Base-by-base conservation (phyloP, 2,329 filamentous ascomycete genomes). In the Pezicula carpinea region DNA sequence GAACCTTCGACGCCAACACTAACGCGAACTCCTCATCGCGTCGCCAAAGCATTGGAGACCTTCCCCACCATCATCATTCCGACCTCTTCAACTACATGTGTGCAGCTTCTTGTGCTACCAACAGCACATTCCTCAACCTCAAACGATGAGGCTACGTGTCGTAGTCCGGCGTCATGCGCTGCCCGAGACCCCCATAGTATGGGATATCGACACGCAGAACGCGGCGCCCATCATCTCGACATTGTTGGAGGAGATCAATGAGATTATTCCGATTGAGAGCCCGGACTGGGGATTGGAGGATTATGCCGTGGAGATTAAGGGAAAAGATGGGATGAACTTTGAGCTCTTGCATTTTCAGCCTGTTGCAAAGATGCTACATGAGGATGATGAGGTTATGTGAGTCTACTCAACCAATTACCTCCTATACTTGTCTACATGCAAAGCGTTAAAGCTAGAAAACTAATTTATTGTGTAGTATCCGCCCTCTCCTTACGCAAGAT, bases 301-400 rank as follows among this genome's bases (percentile, higher is more conserved):
- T 63, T 97, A 97, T 65, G 79, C 79, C 7, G 88, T 96, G 23
- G 87, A 95, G 66, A 75, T 96, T 3, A 66, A 66, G 17, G 73
- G 76, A 46, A 58, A 61, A 22, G 67, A 70, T 32, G 76, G 76
- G n/a, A 71, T 67, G 15, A 82, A 79, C 39, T 96, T 88, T 55
- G 92, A 97, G 67, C 93, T 89, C 58, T 69, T 96, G 47, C 92
- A 96, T 68, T 97, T 89, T 59, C 85, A 89, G 63, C 74, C 78
- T 17, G 76, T 95, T 5, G 72, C 74, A 13, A 76, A 77, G 38
- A 72, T 93, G 8, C 71, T 96, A 48, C 85, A 87, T 56, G 84
- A 92, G 43, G 89, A 93, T 46, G 91, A 96, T 59, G 81, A 91
- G 64, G 79, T 96, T 47, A 73, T 87, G 86, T 90, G 70, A 59